Base-by-base conservation (phyloP, 2,329 filamentous ascomycete species). In the Simplicillium sp. region DNA sequence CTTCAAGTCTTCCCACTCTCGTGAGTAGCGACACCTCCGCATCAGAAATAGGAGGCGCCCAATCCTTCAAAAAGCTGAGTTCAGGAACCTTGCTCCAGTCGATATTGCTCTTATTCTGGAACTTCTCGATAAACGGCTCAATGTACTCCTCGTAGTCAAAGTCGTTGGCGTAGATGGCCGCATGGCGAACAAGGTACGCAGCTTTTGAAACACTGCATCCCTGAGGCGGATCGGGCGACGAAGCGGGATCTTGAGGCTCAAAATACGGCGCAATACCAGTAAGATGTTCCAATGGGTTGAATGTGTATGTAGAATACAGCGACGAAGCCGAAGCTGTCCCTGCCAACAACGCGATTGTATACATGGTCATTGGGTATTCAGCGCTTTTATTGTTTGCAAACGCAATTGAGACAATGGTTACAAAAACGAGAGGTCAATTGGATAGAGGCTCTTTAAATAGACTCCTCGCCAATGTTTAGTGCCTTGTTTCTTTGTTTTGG, bases 21-120 rank as follows among this genome's bases (percentile, higher is more conserved):
- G 78, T 82, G 36, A 82, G 54, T n/a, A 77, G 63, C 48, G 78
- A 75, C 15, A 69, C 57, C 48, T 80, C 75, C 12, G 73, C 63
- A 4, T 69, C 68, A 7, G 75, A 68, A 34, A 80, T 62, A 5
- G 79, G 79, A 1, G 73, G 62, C 13, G 64, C 57, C 78, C 78
- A 83, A 28, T 58, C 61, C 2, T 62, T 54, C 17, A 82, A 59
- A 51, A 83, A 83, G 41, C 64, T 67, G 12, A 82, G 58, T 11
- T 66, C 59, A 0, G 73, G 72, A 1, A 77, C 66, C 43, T 65
- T 67, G 46, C 62, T 62, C 77, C 77, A 82, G 46, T 80, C 66
- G 34, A 72, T 67, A 14, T 43, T 45, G 1, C 70, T 74, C 33
- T 68, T 70, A 51, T 82, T 81, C 42, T 66, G 59, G 34, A 81